Conservation (phyloP, 2,329 filamentous ascomycete species). For the Uncinocarpus reesii region DNA sequence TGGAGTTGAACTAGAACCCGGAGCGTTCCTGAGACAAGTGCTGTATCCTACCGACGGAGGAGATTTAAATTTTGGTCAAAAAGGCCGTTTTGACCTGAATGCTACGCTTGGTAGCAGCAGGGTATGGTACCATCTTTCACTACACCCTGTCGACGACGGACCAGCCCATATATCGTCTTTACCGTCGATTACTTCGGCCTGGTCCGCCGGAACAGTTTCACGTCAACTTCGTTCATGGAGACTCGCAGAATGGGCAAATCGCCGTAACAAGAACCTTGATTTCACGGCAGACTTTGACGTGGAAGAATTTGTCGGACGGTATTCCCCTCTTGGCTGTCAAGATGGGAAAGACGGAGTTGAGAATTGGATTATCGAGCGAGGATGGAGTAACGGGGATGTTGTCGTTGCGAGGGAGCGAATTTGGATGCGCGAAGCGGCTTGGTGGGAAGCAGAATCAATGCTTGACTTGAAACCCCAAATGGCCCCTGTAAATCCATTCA, state of each 20-base stretch:
- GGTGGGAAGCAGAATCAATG: constrained; percentile 98
- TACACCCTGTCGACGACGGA: constrained; percentile 83
- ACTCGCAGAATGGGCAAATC: constrained; percentile 91
- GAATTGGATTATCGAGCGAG: constrained; percentile 84
- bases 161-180: constrained; percentile 64
- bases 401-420: constrained; percentile 82
- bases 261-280: constrained; percentile 79
- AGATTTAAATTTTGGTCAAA: constrained; percentile 69
- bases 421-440: constrained; percentile 87
- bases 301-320: constrained; percentile 80
- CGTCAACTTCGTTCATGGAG: constrained; percentile 89
- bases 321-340: constrained; percentile 70
- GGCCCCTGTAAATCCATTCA: constrained; percentile 36
- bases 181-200: constrained; percentile 64
- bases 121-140: constrained; percentile 85
- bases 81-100: constrained; percentile 68
- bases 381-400: constrained; percentile 97
- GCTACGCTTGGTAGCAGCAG: constrained; percentile 69
- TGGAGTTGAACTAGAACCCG: constrained; percentile 67
- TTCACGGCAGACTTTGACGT: constrained; percentile 95
- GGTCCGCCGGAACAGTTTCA: constrained; percentile 88
- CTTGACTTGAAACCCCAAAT: constrained; percentile 71
- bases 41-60: constrained; percentile 68
- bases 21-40: constrained; percentile 70
- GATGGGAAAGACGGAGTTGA: constrained; percentile 89